Evolutionary conservation across 768 basidiomycete species (phyloP).

Genomic region (Phanerochaete carnosa): DNA sequence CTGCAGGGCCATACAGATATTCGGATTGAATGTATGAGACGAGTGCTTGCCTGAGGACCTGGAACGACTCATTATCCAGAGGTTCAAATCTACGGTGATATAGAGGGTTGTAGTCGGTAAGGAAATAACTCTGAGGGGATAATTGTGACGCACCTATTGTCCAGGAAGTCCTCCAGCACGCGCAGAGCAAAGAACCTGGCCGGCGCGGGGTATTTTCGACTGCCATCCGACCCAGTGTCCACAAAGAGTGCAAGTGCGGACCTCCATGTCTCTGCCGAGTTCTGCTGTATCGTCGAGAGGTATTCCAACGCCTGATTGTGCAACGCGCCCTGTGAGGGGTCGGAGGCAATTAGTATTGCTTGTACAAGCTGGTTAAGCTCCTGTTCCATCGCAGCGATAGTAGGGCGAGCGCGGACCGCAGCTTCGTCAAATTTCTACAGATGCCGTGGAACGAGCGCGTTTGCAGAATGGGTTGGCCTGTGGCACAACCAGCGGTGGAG

Average conservation of each 20-base stretch:
- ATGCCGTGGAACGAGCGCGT: constrained; percentile 9
- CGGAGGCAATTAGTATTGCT: constrained; percentile 86
- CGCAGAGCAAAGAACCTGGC: constrained; percentile 79
- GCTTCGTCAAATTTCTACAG: constrained; percentile 10
- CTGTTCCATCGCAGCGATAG: constrained; percentile 38
- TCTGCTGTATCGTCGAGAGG: constrained; percentile 72
- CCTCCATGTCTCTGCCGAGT: constrained; percentile 74
- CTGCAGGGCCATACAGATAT: constrained; percentile 82
- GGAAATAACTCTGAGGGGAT: not conserved
- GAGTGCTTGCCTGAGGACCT: constrained; percentile 70
- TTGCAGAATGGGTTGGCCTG: not conserved
- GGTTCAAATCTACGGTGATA: constrained; percentile 50
- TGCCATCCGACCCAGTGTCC: constrained; percentile 55
- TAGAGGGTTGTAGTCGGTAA: not conserved
- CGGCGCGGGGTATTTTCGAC: constrained; percentile 64
- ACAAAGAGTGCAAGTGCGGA: constrained; percentile 75
- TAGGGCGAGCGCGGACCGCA: constrained; percentile 1
- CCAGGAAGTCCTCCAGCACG: constrained; percentile 79
- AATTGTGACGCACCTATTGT: constrained; percentile 63
- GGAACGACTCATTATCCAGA: constrained; percentile 67
- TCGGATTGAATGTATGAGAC: constrained; percentile 84
- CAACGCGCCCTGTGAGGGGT: constrained; percentile 64
- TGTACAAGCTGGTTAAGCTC: constrained; percentile 75
- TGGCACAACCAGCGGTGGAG: not conserved
- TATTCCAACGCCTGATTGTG: constrained; percentile 89